Conservation (phyloP, 78 protist species). For the Guillardia theta region DNA sequence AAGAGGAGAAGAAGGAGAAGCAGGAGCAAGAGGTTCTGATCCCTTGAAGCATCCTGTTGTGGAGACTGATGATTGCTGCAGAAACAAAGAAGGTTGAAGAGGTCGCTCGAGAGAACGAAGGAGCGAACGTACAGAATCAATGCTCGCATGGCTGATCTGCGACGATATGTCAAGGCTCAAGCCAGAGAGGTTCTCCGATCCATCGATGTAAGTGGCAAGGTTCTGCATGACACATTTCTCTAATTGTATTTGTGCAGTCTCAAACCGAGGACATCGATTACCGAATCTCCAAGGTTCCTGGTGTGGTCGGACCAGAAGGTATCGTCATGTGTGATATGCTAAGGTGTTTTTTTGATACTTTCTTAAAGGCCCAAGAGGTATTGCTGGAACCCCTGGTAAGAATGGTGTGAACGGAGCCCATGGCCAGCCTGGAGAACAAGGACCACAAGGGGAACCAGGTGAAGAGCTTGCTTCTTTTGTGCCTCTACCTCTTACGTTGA, state of each 20-base stretch:
- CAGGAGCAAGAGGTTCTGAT: not conserved
- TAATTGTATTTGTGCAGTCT: not conserved
- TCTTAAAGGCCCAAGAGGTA: not conserved
- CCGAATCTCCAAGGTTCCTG: not conserved
- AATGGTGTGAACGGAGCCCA: not conserved
- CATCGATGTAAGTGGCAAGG: not conserved
- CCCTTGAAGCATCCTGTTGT: not conserved
- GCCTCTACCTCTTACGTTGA: too few relatives aligned
- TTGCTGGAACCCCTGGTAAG: not conserved
- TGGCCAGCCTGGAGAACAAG: not conserved
- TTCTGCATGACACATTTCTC: not conserved
- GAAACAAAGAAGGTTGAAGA: not conserved
- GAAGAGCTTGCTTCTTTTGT: not conserved
- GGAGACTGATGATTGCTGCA: not conserved
- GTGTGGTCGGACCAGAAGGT: not conserved
- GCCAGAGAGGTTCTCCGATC: not conserved
- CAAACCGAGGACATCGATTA: not conserved
- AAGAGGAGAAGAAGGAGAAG: not conserved
- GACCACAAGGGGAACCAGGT: not conserved
- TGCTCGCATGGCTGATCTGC: not conserved
- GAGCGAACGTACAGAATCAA: not conserved
- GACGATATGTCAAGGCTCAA: not conserved
- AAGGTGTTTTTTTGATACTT: not conserved
- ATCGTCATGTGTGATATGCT: not conserved
- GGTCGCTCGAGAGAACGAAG: not conserved